These are phyloP conservation scores for Lachnellula cervina DNA, from an alignment of 2,329 filamentous ascomycete genomes.

Conservation along the genomic window DNA sequence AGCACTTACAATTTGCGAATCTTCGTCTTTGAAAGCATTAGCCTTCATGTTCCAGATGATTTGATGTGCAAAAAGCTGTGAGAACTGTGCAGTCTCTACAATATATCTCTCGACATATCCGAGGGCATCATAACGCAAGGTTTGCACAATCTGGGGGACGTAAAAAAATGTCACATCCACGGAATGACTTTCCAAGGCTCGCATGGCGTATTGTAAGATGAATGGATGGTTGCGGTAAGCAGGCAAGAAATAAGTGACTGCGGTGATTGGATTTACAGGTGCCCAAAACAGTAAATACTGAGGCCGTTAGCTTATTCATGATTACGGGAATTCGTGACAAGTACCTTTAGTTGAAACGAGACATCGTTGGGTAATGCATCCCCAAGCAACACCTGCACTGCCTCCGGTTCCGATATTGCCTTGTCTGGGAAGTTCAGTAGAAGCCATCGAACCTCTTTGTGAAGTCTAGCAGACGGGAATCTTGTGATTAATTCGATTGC, in stretches of 20 bases:
- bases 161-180: constrained; percentile 99
- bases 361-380: constrained; percentile 73
- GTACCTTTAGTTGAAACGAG: constrained; percentile 76
- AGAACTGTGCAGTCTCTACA: constrained; percentile 92
- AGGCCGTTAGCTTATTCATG: constrained; percentile 27
- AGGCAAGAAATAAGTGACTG: constrained; percentile 88
- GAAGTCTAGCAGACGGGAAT: constrained; percentile 70
- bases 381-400: constrained; percentile 76
- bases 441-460: constrained; percentile 71
- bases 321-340: not conserved
- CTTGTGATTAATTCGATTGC: constrained; percentile 80
- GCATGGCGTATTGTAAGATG: constrained; percentile 94
- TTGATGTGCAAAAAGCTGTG: constrained; percentile 97
- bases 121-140: constrained; percentile 83
- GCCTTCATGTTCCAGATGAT: constrained; percentile 99
- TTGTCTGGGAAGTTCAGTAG: constrained; percentile 80
- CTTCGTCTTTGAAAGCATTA: constrained; percentile 96
- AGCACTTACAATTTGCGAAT: constrained; percentile 68
- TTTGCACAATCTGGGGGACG: constrained; percentile 96
- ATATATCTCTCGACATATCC: constrained; percentile 97
- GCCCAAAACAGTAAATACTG: constrained; percentile 91
- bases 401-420: constrained; percentile 75
- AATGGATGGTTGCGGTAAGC: constrained; percentile 88
- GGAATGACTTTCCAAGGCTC: constrained; percentile 86
- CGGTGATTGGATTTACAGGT: constrained; percentile 86